phyloP scores from a whole-genome alignment of 2,329 filamentous ascomycete species.

The Pseudohalonectria lignicola region DNA sequence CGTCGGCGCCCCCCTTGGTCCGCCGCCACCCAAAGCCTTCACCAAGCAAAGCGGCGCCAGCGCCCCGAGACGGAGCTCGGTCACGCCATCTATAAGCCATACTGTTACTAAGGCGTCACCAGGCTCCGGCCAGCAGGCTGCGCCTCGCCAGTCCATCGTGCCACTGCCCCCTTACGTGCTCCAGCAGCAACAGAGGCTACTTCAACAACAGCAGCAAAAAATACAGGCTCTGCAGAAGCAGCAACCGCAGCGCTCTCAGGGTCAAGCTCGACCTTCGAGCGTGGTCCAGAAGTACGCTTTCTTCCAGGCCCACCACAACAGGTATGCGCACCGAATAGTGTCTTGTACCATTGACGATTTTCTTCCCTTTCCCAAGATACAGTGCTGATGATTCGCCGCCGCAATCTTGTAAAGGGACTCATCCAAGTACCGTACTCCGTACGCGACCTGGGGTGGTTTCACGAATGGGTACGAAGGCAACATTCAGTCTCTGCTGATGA shows the following conservation, averaged over 20 bases:
- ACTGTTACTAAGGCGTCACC: not conserved
- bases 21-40: slow-evolving; percentile 1
- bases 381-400: too few relatives aligned
- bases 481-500: slow-evolving; percentile 19
- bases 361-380: slow-evolving; percentile 8
- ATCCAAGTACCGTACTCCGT: slow-evolving; percentile 48
- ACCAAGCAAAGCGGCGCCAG: not conserved
- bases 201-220: slow-evolving; percentile 7
- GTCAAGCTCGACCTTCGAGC: slow-evolving; percentile 21
- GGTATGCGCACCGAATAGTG: slow-evolving; percentile 28
- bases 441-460: slow-evolving; percentile 44
- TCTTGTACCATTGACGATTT: too few relatives aligned
- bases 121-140: not conserved
- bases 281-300: slow-evolving; percentile 40
- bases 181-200: slow-evolving; percentile 3
- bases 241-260: slow-evolving; percentile 3
- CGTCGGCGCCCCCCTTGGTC: slow-evolving; percentile 2
- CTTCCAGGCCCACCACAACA: slow-evolving; percentile 49
- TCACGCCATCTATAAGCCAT: not conserved
- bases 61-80: slow-evolving; percentile 1
- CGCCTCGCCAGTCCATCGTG: slow-evolving; percentile 2
- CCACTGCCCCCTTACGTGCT: slow-evolving; percentile 3
- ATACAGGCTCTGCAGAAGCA: slow-evolving; percentile 3
- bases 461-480: slow-evolving; percentile 51
- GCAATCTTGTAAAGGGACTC: slow-evolving; percentile 37